Evolutionary conservation across 441 rosid species (phyloP).

Genomic region (Hura crepitans): DNA sequence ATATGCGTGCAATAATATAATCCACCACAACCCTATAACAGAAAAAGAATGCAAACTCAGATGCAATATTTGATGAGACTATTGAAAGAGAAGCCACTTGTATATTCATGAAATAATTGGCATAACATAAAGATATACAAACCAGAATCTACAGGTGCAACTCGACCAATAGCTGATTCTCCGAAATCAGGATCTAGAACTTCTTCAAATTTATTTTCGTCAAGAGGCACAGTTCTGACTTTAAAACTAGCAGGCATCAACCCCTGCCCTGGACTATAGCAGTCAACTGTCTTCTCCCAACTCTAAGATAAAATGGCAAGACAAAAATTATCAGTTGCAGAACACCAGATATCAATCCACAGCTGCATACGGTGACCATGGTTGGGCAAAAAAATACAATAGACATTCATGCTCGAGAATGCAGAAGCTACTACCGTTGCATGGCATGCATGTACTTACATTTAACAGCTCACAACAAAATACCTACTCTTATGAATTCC

Average conservation of each 20-base stretch:
- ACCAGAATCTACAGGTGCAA: constrained; percentile 99
- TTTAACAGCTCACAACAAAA: neutral
- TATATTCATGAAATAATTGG: no score
- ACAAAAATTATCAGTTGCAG: neutral
- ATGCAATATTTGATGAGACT: neutral
- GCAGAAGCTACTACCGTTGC: neutral
- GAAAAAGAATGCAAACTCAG: neutral
- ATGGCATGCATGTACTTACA: neutral
- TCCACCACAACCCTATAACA: constrained; percentile 77
- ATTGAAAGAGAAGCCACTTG: no score
- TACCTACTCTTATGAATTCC: neutral
- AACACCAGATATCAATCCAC: neutral
- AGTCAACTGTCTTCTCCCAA: constrained; percentile 99
- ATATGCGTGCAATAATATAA: constrained; percentile 78
- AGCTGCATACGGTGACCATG: no score
- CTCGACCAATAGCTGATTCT: constrained; percentile 95
- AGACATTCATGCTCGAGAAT: neutral
- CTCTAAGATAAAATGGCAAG: constrained; percentile 61
- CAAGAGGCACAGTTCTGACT: constrained; percentile 64
- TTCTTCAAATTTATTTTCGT: constrained; percentile 63
- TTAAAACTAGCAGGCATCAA: constrained; percentile 97
- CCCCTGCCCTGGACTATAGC: constrained; percentile 93
- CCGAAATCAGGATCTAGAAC: constrained; percentile 91
- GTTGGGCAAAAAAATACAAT: neutral
- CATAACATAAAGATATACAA: no score